Base-by-base conservation (phyloP, 2,329 filamentous ascomycete species). In the Chaetomium sp. region DNA sequence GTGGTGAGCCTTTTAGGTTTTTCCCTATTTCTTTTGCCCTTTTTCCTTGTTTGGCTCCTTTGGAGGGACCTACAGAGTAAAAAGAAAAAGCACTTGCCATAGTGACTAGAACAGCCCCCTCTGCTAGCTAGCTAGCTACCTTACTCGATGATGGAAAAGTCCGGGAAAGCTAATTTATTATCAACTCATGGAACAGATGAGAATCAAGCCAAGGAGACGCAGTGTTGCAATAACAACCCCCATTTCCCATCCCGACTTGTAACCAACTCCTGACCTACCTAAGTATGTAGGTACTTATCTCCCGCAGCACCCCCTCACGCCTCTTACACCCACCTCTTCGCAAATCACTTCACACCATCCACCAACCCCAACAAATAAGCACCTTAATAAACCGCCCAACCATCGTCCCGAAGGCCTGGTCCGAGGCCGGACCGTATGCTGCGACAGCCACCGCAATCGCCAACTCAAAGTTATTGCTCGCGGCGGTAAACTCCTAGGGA, bases 381-480 rank as follows among this genome's bases (percentile, higher is more conserved):
- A 96, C 92, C 73, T 97, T 92, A 60, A 97, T 90, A 69, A 96
- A 76, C 2, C 93, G 93, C 0, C 92, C 92, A 0, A 96, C 92
- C 0, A 92, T 96, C 8, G 90, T 83, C 0, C 93, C 92, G 53
- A 96, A 79, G 0, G 92, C 92, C 76, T 96, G 88, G 57, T 93
- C 87, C 71, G 90, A 94, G 49, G 90, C 79, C 0, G 89, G 83
- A 0, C 92, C 93, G 77, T 90, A 96, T 0, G 89, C 89, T 0
- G 92, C 90, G 3, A 96, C 88, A 0, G 91, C n/a, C n/a, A n/a
- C n/a, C n/a, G n/a, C n/a, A n/a, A n/a, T n/a, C n/a, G n/a, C n/a
- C n/a, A n/a, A n/a, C n/a, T n/a, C n/a, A n/a, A n/a, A n/a, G n/a
- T n/a, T n/a, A n/a, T n/a, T n/a, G n/a, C n/a, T n/a, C n/a, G n/a